Conservation (phyloP, 2,329 filamentous ascomycete genomes). For the Cercospora sp. region DNA sequence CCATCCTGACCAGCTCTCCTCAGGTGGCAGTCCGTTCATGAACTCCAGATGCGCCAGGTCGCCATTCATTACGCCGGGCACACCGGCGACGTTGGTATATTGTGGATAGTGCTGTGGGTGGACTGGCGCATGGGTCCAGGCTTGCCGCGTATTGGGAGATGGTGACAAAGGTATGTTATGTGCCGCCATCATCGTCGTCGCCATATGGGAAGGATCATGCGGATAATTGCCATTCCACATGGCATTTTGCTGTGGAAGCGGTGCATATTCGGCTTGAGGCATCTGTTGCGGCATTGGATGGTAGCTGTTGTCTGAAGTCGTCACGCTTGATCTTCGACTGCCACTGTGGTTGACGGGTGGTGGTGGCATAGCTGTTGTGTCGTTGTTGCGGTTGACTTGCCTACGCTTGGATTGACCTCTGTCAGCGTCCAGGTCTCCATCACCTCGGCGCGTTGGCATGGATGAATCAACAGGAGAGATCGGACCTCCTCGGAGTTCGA, state of each 20-base stretch:
- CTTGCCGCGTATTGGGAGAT: conserved; percentile 10
- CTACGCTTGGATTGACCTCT: conserved; percentile 24
- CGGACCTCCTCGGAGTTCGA: conserved; percentile 28
- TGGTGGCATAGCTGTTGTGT: conserved; percentile 22
- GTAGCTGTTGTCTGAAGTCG: conserved; percentile 9
- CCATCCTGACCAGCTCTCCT: conserved; percentile 28
- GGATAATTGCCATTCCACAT: conserved; percentile 12
- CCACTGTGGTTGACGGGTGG: conserved; percentile 10
- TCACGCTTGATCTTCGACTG: conserved; percentile 19
- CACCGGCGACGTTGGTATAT: conserved; percentile 14
- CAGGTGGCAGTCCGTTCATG: conserved; percentile 22
- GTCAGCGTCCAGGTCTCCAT: conserved; percentile 21
- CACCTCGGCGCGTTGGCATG: conserved; percentile 25
- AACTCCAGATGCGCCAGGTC: conserved; percentile 22
- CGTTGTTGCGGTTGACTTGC: conserved; percentile 19
- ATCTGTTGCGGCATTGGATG: conserved; percentile 13
- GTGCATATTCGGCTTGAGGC: conserved; percentile 18
- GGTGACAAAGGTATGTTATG: conserved; percentile 6
- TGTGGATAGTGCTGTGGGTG: conserved; percentile 17
- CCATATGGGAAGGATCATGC: neutral
- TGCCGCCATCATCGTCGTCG: conserved; percentile 17
- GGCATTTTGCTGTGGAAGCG: conserved; percentile 21
- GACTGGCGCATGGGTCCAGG: conserved; percentile 21
- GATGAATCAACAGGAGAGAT: conserved; percentile 24
- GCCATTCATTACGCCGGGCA: conserved; percentile 18